Base-by-base conservation (phyloP, 2,329 filamentous ascomycete genomes). In the Volutella citrinella region DNA sequence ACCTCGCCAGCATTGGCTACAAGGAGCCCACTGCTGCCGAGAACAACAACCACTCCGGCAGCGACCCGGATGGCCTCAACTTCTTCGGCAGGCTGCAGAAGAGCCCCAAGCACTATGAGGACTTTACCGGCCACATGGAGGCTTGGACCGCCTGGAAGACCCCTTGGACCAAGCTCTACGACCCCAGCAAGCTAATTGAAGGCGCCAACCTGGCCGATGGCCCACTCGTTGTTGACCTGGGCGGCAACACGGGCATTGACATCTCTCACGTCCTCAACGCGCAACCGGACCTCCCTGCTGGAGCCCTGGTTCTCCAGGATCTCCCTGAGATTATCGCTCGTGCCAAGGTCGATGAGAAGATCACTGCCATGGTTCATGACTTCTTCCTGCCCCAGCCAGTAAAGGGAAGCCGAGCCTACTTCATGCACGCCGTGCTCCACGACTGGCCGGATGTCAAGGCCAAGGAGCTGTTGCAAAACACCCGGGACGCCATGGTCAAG, bases 371-470 rank as follows among this genome's bases (percentile, higher is more conserved):
- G 19, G 41, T 10, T 0, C 43, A 49, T 13, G 47, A 49, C 9
- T 49, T 50, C 16, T 50, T 49, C 9, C 26, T 19, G 1, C 38
- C 43, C 1, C 47, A 49, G 7, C 36, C 42, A 0, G 15, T 42
- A 0, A 49, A n/a, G 19, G 40, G 45, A n/a, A 66, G 61, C 4
- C 57, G 65, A 10, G 56, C 68, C 5, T 74, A 70, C 43, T 56
- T 72, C 22, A 56, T 74, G 40, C 66, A 68, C 18, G 57, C 60
- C 24, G 69, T 74, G 19, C 50, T 75, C 6, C 70, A 74, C 40
- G 68, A 73, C 52, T 74, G 69, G 69, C 57, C 66, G 0, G 61
- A 72, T n/a, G 51, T 51, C 3, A 48, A 66, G 12, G 45, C 53
- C 3, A 42, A 42, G 0, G 34, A 42, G 5, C 64, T 70, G 2